Evolutionary conservation across 2,329 filamentous ascomycete species (phyloP).

Genomic region (Sclerotinia trifoliorum): DNA sequence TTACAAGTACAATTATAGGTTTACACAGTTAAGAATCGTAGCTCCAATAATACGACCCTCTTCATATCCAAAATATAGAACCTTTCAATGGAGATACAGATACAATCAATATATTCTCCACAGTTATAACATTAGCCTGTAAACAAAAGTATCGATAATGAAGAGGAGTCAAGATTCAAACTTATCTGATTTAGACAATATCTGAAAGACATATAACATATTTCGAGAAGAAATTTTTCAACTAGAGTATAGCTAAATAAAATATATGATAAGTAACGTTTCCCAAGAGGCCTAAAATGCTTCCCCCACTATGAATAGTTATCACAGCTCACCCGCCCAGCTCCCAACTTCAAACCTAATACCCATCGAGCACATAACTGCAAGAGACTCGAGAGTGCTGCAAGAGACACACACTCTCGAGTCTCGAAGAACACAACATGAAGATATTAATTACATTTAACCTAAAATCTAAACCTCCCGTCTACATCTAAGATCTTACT

Average conservation of each 20-base stretch:
- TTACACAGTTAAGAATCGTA: too few relatives aligned
- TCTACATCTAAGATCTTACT: neutral
- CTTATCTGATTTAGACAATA: neutral
- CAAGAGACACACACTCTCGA: too few relatives aligned
- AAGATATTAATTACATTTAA: too few relatives aligned
- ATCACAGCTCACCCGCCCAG: too few relatives aligned
- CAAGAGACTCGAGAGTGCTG: too few relatives aligned
- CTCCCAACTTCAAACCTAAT: neutral
- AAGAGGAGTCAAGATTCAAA: too few relatives aligned
- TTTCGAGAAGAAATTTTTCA: too few relatives aligned
- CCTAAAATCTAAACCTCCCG: neutral
- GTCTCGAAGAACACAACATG: too few relatives aligned
- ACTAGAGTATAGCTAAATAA: neutral
- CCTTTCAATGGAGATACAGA: neutral
- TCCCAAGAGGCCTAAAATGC: neutral
- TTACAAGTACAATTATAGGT: too few relatives aligned
- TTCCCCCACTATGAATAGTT: neutral
- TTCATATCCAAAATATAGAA: too few relatives aligned
- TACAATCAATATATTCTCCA: neutral
- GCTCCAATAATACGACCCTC: too few relatives aligned
- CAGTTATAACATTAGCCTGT: neutral
- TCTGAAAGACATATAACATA: neutral
- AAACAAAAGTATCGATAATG: neutral
- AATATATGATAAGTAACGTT: neutral
- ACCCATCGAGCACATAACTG: neutral